Percentiles rank a stretch among this genome's conserved stretches.
These are phyloP conservation scores for Reticulascus tulasneorum DNA, from an alignment of 2,329 filamentous ascomycete genomes.

Conservation along the genomic window DNA sequence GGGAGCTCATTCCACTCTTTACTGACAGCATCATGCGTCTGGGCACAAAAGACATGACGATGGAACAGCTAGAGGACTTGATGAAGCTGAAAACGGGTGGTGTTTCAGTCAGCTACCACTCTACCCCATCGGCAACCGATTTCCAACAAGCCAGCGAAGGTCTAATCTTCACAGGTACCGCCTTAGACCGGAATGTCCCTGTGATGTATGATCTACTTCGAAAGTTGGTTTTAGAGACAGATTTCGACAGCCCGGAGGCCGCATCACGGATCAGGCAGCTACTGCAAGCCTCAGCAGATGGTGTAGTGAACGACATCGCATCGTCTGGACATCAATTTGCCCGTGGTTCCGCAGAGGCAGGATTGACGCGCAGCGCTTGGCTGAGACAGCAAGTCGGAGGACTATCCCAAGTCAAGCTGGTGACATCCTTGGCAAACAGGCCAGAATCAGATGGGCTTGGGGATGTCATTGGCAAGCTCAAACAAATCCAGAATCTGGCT, in stretches of 20 bases:
- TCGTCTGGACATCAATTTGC: conserved; percentile 87
- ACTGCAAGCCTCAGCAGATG: conserved; percentile 80
- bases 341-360: conserved; percentile 76
- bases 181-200: conserved; percentile 83
- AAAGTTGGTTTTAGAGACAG: conserved; percentile 77
- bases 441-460: conserved; percentile 64
- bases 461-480: conserved; percentile 78
- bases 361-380: conserved; percentile 67
- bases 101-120: conserved; percentile 78
- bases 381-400: conserved; percentile 82
- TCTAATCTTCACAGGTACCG: conserved; percentile 78
- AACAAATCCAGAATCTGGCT: conserved; percentile 76
- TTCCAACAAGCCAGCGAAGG: conserved; percentile 73
- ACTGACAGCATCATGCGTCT: conserved; percentile 90
- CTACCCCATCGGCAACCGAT: conserved; percentile 72
- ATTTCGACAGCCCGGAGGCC: conserved; percentile 82
- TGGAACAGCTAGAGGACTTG: conserved; percentile 91
- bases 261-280: conserved; percentile 81
- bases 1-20: conserved; percentile 82
- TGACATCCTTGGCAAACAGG: conserved; percentile 72
- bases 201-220: conserved; percentile 86
- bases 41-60: conserved; percentile 80
- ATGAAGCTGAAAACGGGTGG: conserved; percentile 97
- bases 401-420: conserved; percentile 83
- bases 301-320: conserved; percentile 86